phyloP scores from a whole-genome alignment of 306 rosid species.

The Amphicarpaea edgeworthii region DNA sequence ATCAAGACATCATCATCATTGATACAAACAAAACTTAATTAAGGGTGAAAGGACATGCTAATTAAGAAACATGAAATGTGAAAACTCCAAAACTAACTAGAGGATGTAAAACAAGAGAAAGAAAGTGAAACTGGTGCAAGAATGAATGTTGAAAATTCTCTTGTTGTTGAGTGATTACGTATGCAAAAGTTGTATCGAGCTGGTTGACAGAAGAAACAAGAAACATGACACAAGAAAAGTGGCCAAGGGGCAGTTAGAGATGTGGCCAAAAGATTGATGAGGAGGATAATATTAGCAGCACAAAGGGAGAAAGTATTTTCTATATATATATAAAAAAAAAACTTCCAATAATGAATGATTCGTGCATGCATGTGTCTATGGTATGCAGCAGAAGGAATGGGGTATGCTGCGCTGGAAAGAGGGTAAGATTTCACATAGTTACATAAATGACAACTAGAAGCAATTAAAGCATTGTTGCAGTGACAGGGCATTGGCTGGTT shows the following conservation, averaged over 20 bases:
- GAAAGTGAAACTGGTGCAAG: constrained; percentile 33
- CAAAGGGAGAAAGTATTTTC: constrained; percentile 37
- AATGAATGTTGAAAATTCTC: neutral
- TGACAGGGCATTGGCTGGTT: constrained; percentile 51
- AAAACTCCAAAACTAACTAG: constrained; percentile 27
- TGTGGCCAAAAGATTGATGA: constrained; percentile 49
- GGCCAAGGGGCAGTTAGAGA: constrained; percentile 37
- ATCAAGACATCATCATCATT: constrained; percentile 30
- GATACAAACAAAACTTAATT: constrained; percentile 9
- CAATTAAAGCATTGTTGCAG: constrained; percentile 48
- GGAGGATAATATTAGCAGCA: constrained; percentile 42
- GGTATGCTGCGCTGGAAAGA: constrained; percentile 81
- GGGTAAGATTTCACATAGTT: constrained; percentile 56
- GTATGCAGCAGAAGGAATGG: constrained; percentile 55
- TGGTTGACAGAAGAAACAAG: constrained; percentile 47
- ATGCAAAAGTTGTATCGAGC: constrained; percentile 43
- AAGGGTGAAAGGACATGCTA: neutral
- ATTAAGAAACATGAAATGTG: constrained; percentile 17
- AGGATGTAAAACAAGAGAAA: constrained; percentile 16
- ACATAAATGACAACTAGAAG: constrained; percentile 70
- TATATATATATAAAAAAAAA: constrained; percentile 21
- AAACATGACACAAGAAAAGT: constrained; percentile 27
- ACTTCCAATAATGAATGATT: constrained; percentile 48
- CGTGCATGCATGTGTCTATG: constrained; percentile 50
- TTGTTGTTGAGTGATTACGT: constrained; percentile 1